Base-by-base conservation (phyloP, 2,329 filamentous ascomycete genomes). In the Emericellopsis atlantica region DNA sequence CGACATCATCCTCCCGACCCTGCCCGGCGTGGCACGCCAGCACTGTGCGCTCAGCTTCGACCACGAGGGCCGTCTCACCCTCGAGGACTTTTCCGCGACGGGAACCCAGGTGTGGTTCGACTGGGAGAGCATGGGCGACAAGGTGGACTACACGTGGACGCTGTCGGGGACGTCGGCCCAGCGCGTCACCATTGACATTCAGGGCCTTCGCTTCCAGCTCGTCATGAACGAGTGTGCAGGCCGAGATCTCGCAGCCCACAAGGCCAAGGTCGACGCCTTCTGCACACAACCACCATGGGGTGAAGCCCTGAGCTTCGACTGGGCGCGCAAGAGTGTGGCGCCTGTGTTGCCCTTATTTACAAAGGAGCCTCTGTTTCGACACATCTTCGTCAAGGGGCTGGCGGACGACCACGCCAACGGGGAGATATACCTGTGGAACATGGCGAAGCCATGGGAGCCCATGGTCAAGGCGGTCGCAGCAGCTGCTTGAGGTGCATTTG, bases 91-190 rank as follows among this genome's bases (percentile, higher is more conserved):
- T 36, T 64, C 61, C 3, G 51, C 52, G 31, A 29, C 39, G 15
- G 62, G 62, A 12, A 65, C 62, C 1, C 56, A 62, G 38, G 61
- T 65, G 24, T 65, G 62, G 62, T 64, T 61, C 48, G 61, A 63
- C 42, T 61, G 57, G 55, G 55, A 57, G 42, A 58, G 59, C 48
- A 56, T 51, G 40, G 62, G 62, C 29, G 59, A 64, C 44, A 54
- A 51, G 37, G 52, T 49, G 3, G 54, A 57, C 39, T 54, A 58
- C 37, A 55, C 57, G 2, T 65, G 62, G 62, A 44, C 59, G 16
- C 47, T 65, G 32, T 54, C 53, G 45, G 47, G 51, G 6, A 58
- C 56, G n/a, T 47, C 54, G 6, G 47, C 47, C 34, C 52, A 51
- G 44, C 56, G 57, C 43, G 55, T 64, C 46, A 53, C 56, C 1